These are phyloP conservation scores for Aurantiochytrium sp. DNA, from an alignment of 108 stramenopile species.

Conservation along the genomic window DNA sequence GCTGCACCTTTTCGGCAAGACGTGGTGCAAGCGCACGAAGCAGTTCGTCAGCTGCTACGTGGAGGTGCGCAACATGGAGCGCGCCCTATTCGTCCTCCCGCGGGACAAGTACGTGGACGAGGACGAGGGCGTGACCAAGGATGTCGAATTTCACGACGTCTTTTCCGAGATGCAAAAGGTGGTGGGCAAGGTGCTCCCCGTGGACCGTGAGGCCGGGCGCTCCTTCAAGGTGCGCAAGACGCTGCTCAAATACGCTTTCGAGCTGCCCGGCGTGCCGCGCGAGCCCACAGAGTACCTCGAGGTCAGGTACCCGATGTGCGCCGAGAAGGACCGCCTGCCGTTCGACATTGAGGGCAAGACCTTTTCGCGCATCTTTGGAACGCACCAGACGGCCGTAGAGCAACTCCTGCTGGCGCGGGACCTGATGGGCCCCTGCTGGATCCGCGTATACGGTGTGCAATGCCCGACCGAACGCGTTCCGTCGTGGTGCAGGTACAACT, in stretches of 20 bases:
- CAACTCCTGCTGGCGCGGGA: conserved; percentile 88
- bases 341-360: conserved; percentile 66
- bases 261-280: conserved; percentile 80
- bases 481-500: conserved; percentile 87
- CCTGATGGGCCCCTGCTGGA: conserved; percentile 96
- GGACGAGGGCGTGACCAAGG: conserved; percentile 56
- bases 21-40: conserved; percentile 22
- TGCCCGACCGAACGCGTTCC: conserved; percentile 33
- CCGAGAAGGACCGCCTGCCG: conserved; percentile 71
- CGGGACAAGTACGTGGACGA: conserved; percentile 45
- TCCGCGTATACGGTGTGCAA: conserved; percentile 66
- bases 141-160: conserved; percentile 77
- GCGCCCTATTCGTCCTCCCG: conserved; percentile 87
- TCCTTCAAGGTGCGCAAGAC: conserved; percentile 80
- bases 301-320: conserved; percentile 76
- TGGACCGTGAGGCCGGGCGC: conserved; percentile 64
- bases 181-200: conserved; percentile 57
- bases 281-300: conserved; percentile 88
- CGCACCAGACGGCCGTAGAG: conserved; percentile 74
- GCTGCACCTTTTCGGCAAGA: conserved; percentile 89
- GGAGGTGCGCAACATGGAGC: conserved; percentile 69
- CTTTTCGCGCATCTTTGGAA: conserved; percentile 82
- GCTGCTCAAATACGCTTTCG: conserved; percentile 87
- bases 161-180: conserved; percentile 61
- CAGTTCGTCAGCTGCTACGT: conserved; percentile 78